These are phyloP conservation scores for Cytospora piceae DNA, from an alignment of 2,329 filamentous ascomycete genomes.

Conservation along the genomic window DNA sequence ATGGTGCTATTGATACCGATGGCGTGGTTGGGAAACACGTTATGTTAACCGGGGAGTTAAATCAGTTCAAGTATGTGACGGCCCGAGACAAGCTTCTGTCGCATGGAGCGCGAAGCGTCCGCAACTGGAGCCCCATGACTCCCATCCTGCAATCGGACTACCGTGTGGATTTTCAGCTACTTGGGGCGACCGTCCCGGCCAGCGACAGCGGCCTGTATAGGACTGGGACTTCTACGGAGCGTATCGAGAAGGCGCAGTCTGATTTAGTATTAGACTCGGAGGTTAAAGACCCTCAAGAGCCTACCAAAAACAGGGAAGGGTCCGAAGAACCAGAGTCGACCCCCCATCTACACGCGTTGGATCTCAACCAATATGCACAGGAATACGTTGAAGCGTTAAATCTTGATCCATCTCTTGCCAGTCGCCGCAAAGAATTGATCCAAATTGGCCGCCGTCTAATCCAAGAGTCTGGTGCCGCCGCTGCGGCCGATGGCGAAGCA, in stretches of 20 bases:
- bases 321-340: background rate
- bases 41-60: slow-evolving; percentile 38
- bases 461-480: slow-evolving; percentile 8
- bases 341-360: slow-evolving; percentile 11
- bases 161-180: background rate
- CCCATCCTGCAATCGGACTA: slow-evolving; percentile 25
- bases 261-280: background rate
- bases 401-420: slow-evolving; percentile 19
- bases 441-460: slow-evolving; percentile 23
- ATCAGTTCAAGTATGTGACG: slow-evolving; percentile 35
- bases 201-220: slow-evolving; percentile 31
- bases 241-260: background rate
- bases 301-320: background rate
- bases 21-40: slow-evolving; percentile 37
- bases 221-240: background rate
- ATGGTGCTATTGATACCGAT: slow-evolving; percentile 29
- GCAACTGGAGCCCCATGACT: slow-evolving; percentile 35
- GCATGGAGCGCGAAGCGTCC: slow-evolving; percentile 37
- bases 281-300: background rate
- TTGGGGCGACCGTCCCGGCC: slow-evolving; percentile 34
- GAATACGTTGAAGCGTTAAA: slow-evolving; percentile 16
- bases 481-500: background rate
- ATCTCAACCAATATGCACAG: slow-evolving; percentile 16
- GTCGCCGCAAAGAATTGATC: slow-evolving; percentile 18
- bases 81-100: slow-evolving; percentile 37